These are phyloP conservation scores for Trypanosoma vivax DNA, from an alignment of 208 protist genomes.

Conservation along the genomic window DNA sequence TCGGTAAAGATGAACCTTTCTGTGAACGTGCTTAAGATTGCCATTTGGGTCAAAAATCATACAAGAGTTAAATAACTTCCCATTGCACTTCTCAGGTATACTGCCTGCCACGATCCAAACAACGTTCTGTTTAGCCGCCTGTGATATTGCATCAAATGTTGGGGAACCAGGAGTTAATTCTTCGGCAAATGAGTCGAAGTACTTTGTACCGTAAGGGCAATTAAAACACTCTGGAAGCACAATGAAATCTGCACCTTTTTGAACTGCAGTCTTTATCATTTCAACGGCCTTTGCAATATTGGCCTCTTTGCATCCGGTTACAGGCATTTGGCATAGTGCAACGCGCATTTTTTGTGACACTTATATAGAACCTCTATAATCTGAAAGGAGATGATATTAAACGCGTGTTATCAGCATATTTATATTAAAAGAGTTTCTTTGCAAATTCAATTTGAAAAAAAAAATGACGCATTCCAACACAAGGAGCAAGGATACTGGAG, in stretches of 20 bases:
- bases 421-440: too few species aligned
- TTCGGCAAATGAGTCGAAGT: slow-evolving; percentile 95
- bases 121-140: slow-evolving; percentile 53
- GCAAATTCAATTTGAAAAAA: too few species aligned
- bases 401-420: too few species aligned
- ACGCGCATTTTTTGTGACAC: slow-evolving; percentile 53
- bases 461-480: too few species aligned
- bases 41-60: slow-evolving; percentile 90
- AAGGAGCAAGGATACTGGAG: too few species aligned
- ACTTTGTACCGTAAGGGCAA: slow-evolving; percentile 91
- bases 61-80: slow-evolving; percentile 93
- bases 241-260: slow-evolving; percentile 77
- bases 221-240: slow-evolving; percentile 94
- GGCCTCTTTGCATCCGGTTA: slow-evolving; percentile 52
- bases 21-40: slow-evolving; percentile 76
- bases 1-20: slow-evolving; percentile 96
- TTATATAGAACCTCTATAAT: not conserved
- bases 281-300: slow-evolving; percentile 80
- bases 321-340: slow-evolving; percentile 86
- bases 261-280: slow-evolving; percentile 68
- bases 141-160: slow-evolving; percentile 72
- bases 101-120: slow-evolving; percentile 90
- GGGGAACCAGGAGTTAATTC: slow-evolving; percentile 44
- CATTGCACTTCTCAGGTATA: slow-evolving; percentile 89
- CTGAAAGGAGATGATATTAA: too few species aligned